Percentiles rank a stretch among this genome's conserved stretches.
These are phyloP conservation scores for Goffeauzyma gilvescens DNA, from an alignment of 768 basidiomycete species.

Conservation along the genomic window DNA sequence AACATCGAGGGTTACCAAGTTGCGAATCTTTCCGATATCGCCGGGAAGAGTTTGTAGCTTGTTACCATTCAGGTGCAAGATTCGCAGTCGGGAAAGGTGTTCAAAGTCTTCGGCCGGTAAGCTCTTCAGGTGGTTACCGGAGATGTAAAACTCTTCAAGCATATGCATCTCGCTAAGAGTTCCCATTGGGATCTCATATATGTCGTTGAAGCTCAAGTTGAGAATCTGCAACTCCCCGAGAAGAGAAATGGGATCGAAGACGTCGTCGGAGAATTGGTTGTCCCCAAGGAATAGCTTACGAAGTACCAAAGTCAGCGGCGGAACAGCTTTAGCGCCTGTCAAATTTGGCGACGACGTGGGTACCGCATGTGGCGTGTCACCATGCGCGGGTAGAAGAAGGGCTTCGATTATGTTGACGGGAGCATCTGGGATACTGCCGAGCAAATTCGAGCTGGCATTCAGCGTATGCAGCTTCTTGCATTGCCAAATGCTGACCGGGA, in stretches of 20 bases:
- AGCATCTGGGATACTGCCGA: constrained; percentile 54
- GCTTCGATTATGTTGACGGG: constrained; percentile 30
- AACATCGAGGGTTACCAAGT: constrained; percentile 64
- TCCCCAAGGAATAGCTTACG: constrained; percentile 72
- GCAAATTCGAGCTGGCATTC: constrained; percentile 74
- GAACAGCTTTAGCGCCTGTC: background rate
- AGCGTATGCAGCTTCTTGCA: constrained; percentile 53
- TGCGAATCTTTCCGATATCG: constrained; percentile 65
- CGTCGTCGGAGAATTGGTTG: constrained; percentile 65
- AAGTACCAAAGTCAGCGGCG: constrained; percentile 49
- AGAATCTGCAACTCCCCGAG: constrained; percentile 60
- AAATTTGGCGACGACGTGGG: no score
- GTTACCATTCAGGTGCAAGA: constrained; percentile 84
- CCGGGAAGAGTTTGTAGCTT: constrained; percentile 76
- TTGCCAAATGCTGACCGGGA: constrained; percentile 64
- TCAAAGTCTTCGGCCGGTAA: constrained; percentile 78
- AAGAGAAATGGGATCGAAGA: constrained; percentile 52
- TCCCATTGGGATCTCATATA: constrained; percentile 62
- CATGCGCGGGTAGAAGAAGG: background rate
- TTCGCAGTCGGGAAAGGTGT: constrained; percentile 45
- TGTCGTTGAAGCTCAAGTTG: constrained; percentile 86
- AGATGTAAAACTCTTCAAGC: constrained; percentile 74
- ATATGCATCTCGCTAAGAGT: constrained; percentile 51
- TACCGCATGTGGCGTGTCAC: background rate
- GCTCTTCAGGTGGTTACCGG: constrained; percentile 81